Conservation (phyloP, 345 rosid genomes). For the Draba incana region DNA sequence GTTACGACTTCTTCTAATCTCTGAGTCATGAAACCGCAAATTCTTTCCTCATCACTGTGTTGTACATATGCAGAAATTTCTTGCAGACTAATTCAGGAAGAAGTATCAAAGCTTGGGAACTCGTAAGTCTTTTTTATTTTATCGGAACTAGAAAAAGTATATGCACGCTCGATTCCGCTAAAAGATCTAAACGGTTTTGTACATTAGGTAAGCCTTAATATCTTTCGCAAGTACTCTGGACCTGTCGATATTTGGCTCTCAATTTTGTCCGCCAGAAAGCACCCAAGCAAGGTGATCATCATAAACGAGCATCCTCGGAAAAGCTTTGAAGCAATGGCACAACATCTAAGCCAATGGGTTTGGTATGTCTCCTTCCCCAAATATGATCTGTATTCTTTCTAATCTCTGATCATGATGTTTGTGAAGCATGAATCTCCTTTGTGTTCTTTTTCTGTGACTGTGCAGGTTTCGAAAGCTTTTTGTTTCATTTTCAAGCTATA, state of each 20-base stretch:
- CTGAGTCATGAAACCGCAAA: constrained; percentile 8
- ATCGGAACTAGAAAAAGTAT: background rate
- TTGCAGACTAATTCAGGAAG: constrained; percentile 48
- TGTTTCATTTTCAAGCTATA: constrained; percentile 76
- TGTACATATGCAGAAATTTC: constrained; percentile 55
- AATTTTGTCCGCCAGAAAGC: constrained; percentile 31
- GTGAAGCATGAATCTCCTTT: constrained; percentile 11
- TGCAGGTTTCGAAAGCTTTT: constrained; percentile 89
- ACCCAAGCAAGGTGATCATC: constrained; percentile 32
- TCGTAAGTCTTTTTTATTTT: constrained; percentile 46
- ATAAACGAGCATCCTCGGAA: constrained; percentile 59
- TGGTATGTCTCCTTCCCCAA: constrained; percentile 52
- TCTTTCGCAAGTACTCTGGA: constrained; percentile 78
- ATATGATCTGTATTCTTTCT: background rate
- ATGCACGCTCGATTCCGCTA: constrained; percentile 1
- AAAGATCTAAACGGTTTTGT: background rate
- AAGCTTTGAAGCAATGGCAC: constrained; percentile 80
- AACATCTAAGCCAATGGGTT: constrained; percentile 85
- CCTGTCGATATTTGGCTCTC: constrained; percentile 77
- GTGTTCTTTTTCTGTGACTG: background rate
- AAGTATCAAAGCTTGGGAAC: constrained; percentile 79
- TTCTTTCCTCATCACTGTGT: constrained; percentile 25
- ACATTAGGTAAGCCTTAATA: constrained; percentile 60
- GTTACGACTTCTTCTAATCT: constrained; percentile 33
- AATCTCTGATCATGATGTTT: background rate